These are phyloP conservation scores for Candida jianshihensis DNA, from an alignment of 805 yeast genomes.

Conservation along the genomic window DNA sequence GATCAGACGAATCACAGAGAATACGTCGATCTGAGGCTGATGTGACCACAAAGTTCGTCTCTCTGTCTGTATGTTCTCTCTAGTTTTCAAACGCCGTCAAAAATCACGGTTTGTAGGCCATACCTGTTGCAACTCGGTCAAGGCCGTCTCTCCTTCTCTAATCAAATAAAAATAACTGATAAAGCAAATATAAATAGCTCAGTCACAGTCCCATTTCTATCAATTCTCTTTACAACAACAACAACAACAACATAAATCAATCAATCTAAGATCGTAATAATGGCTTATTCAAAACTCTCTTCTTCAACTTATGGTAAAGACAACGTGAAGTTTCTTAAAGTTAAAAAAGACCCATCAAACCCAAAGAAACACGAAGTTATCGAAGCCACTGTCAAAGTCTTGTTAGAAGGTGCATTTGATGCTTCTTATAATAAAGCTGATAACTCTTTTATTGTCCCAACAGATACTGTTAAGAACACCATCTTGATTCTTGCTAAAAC, in stretches of 20 bases:
- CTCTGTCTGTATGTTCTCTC: no score
- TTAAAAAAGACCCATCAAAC: slow-evolving; percentile 66
- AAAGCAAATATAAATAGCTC: no score
- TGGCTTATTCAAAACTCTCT: slow-evolving; percentile 23
- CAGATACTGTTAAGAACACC: slow-evolving; percentile 91
- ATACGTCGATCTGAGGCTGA: no score
- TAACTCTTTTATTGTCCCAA: slow-evolving; percentile 84
- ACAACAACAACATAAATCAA: background rate
- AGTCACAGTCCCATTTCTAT: no score
- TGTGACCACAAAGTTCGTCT: no score
- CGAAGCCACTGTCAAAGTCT: slow-evolving; percentile 75
- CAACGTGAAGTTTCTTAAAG: slow-evolving; percentile 88
- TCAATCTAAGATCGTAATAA: slow-evolving; percentile 2
- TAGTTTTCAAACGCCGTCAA: no score
- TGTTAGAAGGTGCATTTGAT: slow-evolving; percentile 76
- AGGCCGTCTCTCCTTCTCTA: no score
- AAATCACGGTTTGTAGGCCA: no score
- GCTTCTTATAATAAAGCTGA: slow-evolving; percentile 82
- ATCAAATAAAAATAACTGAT: no score
- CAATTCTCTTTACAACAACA: no score
- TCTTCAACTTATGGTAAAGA: slow-evolving; percentile 82
- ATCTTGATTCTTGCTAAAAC: slow-evolving; percentile 76
- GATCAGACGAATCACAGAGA: no score
- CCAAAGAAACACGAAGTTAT: slow-evolving; percentile 73
- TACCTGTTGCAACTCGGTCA: no score